Evolutionary conservation across 495 filamentous ascomycete genomes (phyloP), one percentile per base, ranked within the genome.

Genomic region (Aspergillus olivimuriae): DNA sequence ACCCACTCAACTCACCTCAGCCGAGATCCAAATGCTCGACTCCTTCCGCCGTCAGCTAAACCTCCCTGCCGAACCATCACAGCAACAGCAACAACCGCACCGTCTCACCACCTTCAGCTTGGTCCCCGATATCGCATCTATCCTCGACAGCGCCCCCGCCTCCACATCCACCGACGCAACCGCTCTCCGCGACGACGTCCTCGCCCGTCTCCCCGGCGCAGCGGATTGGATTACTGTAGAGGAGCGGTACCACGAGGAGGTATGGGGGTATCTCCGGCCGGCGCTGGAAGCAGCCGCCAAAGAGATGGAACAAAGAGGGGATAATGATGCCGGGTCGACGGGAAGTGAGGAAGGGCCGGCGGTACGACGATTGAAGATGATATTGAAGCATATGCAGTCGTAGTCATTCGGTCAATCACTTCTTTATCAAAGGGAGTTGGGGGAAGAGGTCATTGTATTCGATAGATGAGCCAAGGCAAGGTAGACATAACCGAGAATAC

Each of bases 181-280:
- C 5, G 35, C 46, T 4, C 52, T 67, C 6, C 57, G 61, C 17
- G 69, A 66, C 41, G 39, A 36, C 2, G 63, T 73, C 0, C 20
- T 71, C 3, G 36, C 34, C 0, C 41, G 56, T 3, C 40, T 71
- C 1, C 57, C 66, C 3, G 66, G 67, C 1, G 61, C 67, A 15
- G 48, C 46, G 37, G 63, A 83, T 37, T 83, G 84, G 84, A 63
- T 78, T 9, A 61, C 64, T 28, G 76, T 86, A 2, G 71, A 87
- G 51, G 80, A 74, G 28, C 64, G 68, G 23, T 89, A 89, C 53
- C 74, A 80, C 23, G 82, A 89, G 59, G 83, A 87, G 45, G 83
- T 91, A 9, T 91, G 86, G 86, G 86, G 85, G 46, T 82, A 81
- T 48, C 58, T 87, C 32, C 52, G 69, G 16, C 74, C 78, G n/a